Evolutionary conservation across 306 rosid genomes (phyloP), one percentile per base, ranked within the genome.

Genomic region (Cicer arietinum): DNA sequence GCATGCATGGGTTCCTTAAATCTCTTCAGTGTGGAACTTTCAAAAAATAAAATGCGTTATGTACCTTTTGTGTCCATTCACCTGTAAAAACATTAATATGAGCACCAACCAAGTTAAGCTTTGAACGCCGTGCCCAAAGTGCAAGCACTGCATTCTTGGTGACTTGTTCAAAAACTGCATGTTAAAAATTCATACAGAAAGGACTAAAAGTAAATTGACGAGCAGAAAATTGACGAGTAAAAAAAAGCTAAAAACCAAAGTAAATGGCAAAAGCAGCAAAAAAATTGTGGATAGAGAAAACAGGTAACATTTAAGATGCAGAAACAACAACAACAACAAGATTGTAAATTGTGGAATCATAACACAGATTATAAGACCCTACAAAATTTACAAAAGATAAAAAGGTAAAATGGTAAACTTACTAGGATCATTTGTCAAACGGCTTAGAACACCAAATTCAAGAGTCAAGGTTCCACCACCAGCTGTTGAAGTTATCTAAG

Each of bases 31-130:
- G 53, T 77, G 51, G 13, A 61, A 61, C 71, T 76, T 70, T 60
- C 52, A 59, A 61, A 14, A 80, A 48, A 77, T 67, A 51, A 77
- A 76, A 76, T 73, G 68, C 84, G 59, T 39, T 25, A 10, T 79
- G 73, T 91, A 94, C 98, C 98, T 94, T 94, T 77, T 94, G 98
- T 73, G 98, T 94, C 97, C 97, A 94, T 90, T 94, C 97, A 86
- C 98, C 98, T 40, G 98, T 90, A 89, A 94, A 94, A 76, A 94
- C 97, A 86, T 94, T 91, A 73, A 94, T 90, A 79, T 94, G 98
- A 71, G 98, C 98, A 82, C 98, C 98, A 77, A 94, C 96, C 85
- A 94, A 80, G 84, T 94, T 90, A 69, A 94, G 92, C 89, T 81
- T 90, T 68, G 98, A 94, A 80, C 98, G 98, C 22, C 90, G 90